Conservation (phyloP, 345 rosid genomes). For the Lepidium sativum region DNA sequence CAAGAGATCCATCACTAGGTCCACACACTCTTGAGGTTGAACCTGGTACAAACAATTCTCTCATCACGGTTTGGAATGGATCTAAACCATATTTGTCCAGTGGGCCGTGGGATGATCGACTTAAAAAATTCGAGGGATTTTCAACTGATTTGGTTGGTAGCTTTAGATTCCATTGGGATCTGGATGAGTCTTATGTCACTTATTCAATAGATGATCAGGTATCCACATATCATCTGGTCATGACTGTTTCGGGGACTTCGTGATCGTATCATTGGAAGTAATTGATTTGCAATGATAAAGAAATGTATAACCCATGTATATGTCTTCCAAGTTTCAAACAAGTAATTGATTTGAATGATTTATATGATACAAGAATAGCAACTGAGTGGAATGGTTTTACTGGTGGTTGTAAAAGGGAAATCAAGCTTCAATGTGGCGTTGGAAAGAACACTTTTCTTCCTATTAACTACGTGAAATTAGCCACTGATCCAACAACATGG, state of each 20-base stretch:
- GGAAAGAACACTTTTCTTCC: neutral
- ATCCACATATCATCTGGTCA: neutral
- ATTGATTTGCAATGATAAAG: neutral
- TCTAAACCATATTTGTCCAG: neutral
- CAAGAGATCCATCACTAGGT: neutral
- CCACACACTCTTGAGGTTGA: neutral
- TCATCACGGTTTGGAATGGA: neutral
- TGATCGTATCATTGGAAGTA: too few relatives aligned
- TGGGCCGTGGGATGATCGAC: neutral
- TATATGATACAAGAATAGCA: neutral
- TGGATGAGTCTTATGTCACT: neutral
- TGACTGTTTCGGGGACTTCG: neutral
- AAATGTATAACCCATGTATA: neutral
- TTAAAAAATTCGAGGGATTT: neutral
- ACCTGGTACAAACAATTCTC: neutral
- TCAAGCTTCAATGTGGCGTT: neutral
- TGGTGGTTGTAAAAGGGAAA: neutral
- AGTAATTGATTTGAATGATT: neutral
- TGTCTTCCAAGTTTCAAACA: neutral
- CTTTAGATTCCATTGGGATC: neutral
- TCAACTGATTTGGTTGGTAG: fast-evolving
- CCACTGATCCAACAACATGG: neutral
- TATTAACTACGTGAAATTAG: neutral
- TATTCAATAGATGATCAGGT: neutral
- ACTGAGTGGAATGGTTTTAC: neutral